Conservation (phyloP, 2,329 filamentous ascomycete genomes). For the Fusarium goolgardi region DNA sequence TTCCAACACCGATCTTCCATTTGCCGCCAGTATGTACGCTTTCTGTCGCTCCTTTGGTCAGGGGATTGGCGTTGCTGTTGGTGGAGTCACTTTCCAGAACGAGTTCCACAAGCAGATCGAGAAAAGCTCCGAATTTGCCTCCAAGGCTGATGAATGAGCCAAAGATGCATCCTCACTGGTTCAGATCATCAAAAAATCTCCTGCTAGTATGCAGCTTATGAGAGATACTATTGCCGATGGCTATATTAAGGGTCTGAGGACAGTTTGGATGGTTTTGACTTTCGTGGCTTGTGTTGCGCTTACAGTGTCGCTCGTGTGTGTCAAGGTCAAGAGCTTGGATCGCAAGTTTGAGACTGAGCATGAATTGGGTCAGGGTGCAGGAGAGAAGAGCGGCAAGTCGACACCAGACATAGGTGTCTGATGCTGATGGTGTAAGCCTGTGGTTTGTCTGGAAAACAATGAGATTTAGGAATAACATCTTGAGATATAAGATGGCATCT, state of each 20-base stretch:
- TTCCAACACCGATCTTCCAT: conserved; percentile 55
- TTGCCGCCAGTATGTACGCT: conserved; percentile 71
- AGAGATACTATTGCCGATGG: conserved; percentile 48
- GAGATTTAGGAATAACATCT: not conserved
- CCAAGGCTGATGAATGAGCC: conserved; percentile 58
- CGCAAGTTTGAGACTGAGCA: conserved; percentile 43
- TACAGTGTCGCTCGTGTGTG: conserved; percentile 28
- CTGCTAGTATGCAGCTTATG: conserved; percentile 41
- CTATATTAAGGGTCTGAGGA: conserved; percentile 50
- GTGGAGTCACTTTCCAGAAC: conserved; percentile 78
- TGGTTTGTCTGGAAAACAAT: not conserved
- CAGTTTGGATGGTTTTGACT: conserved; percentile 51
- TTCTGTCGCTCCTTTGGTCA: conserved; percentile 72
- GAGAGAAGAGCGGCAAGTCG: conserved; percentile 8
- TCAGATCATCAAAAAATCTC: conserved; percentile 58
- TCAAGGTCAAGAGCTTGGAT: conserved; percentile 40
- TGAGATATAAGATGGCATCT: no score
- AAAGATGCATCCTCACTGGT: conserved; percentile 70
- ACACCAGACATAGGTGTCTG: conserved; percentile 17
- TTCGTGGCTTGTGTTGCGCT: conserved; percentile 46
- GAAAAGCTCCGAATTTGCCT: conserved; percentile 59
- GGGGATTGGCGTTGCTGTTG: conserved; percentile 72
- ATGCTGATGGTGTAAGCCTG: not conserved
- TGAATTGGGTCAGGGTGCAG: conserved; percentile 7
- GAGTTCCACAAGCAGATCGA: conserved; percentile 64